Percentiles rank a stretch among this genome's conserved stretches.
Conservation (phyloP, 2,329 filamentous ascomycete species). For the Epichloe coenophiala region DNA sequence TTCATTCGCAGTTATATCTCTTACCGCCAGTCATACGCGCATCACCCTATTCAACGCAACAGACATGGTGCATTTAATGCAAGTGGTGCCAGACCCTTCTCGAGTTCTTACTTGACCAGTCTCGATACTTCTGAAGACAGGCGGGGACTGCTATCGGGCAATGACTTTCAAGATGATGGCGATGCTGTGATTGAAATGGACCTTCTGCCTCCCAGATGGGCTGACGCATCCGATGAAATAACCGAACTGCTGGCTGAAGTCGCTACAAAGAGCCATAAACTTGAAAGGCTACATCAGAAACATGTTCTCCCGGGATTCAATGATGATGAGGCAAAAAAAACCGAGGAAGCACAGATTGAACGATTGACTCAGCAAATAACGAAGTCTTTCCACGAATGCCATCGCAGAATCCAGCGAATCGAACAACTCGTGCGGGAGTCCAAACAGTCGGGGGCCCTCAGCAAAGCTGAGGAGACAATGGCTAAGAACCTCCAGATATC, state of each 20-base stretch:
- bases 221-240: conserved; percentile 89
- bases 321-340: conserved; percentile 77
- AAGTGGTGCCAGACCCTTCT: conserved; percentile 42
- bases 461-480: conserved; percentile 83
- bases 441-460: conserved; percentile 57
- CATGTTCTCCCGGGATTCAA: conserved; percentile 94
- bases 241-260: conserved; percentile 70
- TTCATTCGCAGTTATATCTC: conserved; percentile 67
- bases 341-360: conserved; percentile 85
- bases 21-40: conserved; percentile 95
- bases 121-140: conserved; percentile 35
- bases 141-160: conserved; percentile 72
- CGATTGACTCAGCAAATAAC: conserved; percentile 82
- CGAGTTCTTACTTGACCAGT: conserved; percentile 41
- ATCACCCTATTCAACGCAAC: conserved; percentile 79
- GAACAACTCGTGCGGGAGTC: conserved; percentile 78
- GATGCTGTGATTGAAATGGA: conserved; percentile 99
- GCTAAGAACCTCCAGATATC: conserved; percentile 91
- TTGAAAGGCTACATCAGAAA: conserved; percentile 92
- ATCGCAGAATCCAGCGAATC: conserved; percentile 75
- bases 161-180: conserved; percentile 70
- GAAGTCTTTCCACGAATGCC: conserved; percentile 75
- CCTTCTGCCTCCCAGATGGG: conserved; percentile 85
- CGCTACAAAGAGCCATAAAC: conserved; percentile 64
- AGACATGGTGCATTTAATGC: conserved; percentile 40